phyloP scores from a whole-genome alignment of 2,329 filamentous ascomycete species.

The Talaromyces sp. region DNA sequence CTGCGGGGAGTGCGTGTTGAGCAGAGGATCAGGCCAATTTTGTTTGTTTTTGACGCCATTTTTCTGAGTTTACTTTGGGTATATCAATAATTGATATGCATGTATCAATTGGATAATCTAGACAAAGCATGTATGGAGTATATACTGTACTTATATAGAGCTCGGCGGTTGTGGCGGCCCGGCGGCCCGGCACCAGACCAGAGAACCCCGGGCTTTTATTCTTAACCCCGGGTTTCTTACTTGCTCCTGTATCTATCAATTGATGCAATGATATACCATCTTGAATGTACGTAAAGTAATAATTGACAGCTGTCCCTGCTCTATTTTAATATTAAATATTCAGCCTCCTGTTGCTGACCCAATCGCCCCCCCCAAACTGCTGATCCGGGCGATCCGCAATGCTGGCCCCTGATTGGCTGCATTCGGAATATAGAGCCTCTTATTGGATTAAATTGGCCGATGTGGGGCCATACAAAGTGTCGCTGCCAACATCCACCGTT shows the following conservation, averaged over 20 bases:
- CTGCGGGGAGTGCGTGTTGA: not conserved
- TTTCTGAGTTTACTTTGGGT: not conserved
- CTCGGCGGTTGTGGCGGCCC: not conserved
- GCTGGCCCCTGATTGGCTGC: not conserved
- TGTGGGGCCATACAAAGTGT: not conserved
- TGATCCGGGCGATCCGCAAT: not conserved
- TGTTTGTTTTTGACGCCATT: not conserved
- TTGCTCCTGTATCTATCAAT: too few relatives aligned
- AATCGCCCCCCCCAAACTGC: not conserved
- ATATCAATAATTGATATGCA: too few relatives aligned
- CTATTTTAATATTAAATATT: too few relatives aligned
- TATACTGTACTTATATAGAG: not conserved
- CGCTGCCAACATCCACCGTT: not conserved
- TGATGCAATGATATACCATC: too few relatives aligned
- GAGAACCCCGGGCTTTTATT: too few relatives aligned
- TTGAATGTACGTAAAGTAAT: too few relatives aligned
- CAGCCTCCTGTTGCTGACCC: too few relatives aligned
- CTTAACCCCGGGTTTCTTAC: too few relatives aligned
- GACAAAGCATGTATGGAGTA: not conserved
- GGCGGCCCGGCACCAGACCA: too few relatives aligned
- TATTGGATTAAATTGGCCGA: not conserved
- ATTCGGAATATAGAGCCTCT: fast-evolving
- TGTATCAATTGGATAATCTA: not conserved
- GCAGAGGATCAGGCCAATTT: not conserved
- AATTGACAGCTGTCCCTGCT: too few relatives aligned